Conservation (phyloP, 2,329 filamentous ascomycete species). For the Penicillium sp. region DNA sequence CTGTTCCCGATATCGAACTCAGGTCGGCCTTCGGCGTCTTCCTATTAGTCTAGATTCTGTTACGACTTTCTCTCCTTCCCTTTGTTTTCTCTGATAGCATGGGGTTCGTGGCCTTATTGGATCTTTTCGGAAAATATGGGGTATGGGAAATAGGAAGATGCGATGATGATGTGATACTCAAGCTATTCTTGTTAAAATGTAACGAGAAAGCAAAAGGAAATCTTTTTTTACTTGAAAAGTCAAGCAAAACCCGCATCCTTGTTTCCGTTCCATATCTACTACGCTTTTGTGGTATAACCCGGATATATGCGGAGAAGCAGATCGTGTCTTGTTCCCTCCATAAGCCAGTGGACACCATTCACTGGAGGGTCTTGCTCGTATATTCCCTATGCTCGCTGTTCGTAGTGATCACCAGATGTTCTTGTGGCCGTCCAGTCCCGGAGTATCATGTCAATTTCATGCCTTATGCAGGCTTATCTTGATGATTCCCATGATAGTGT, state of each 20-base stretch:
- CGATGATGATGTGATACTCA: slow-evolving; percentile 26
- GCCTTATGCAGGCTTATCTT: not conserved
- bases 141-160: slow-evolving; percentile 22
- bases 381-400: not conserved
- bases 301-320: not conserved
- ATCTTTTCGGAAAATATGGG: slow-evolving; percentile 13
- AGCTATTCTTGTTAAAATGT: slow-evolving; percentile 22
- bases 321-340: not conserved
- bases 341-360: not conserved
- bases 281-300: not conserved
- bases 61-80: slow-evolving; percentile 11
- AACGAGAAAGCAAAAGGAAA: slow-evolving; percentile 26
- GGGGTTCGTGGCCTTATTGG: slow-evolving; percentile 16
- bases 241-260: slow-evolving; percentile 9
- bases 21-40: slow-evolving; percentile 25
- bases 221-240: slow-evolving; percentile 17
- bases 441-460: not conserved
- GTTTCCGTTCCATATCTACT: not conserved
- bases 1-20: slow-evolving; percentile 22
- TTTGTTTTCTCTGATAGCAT: slow-evolving; percentile 11
- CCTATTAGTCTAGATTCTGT: slow-evolving; percentile 19
- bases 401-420: not conserved
- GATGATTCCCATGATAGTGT: not conserved
- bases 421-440: too few species aligned
- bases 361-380: not conserved